Base-by-base conservation (phyloP, 2,329 filamentous ascomycete species). In the Teratosphaeria zuluensis region DNA sequence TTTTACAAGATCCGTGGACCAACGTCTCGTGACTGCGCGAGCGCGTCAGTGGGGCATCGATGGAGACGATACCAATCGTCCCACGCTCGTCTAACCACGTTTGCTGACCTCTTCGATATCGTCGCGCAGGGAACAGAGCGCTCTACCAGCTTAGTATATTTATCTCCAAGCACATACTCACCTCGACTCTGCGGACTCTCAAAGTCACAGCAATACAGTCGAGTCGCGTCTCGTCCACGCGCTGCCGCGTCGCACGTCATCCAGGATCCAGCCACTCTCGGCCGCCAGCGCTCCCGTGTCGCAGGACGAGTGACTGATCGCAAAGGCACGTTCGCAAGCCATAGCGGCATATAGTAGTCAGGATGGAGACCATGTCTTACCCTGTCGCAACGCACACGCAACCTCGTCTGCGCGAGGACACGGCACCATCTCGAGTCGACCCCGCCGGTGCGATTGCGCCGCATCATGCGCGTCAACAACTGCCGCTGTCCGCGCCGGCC, bases 401-500 rank as follows among this genome's bases (percentile, higher is more conserved):
- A 58, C 53, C 57, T 16, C 61, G 61, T 54, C 51, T 61, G 28
- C 63, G 62, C 30, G 56, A 58, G 14, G 16, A 16, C 9, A 48
- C 42, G 5, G 52, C 24, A 31, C n/a, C 52, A 9, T 53, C 52
- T 31, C 28, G 52, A 32, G 33, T 33, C 19, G 51, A 59, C 53
- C 28, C 58, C 55, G 54, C 56, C 52, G 53, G 59, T 53, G 28
- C 53, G 51, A 32, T 55, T 58, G 57, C 59, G 54, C 58, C 60
- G 35, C 57, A 63, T 54, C 51, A 62, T 61, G 68, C 66, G 67
- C 67, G 68, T 67, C 57, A n/a, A 46, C 58, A 62, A 59, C 46
- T 59, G 60, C 60, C 61, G 21, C 58, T 67, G 46, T 69, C 68
- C 30, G 60, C 64, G n/a, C 67, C 67, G 14, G 65, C 66, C 31